Percentiles rank a stretch among this genome's conserved stretches.
These are phyloP conservation scores for Cladophialophora chaetospira DNA, from an alignment of 2,329 filamentous ascomycete genomes.

Conservation along the genomic window DNA sequence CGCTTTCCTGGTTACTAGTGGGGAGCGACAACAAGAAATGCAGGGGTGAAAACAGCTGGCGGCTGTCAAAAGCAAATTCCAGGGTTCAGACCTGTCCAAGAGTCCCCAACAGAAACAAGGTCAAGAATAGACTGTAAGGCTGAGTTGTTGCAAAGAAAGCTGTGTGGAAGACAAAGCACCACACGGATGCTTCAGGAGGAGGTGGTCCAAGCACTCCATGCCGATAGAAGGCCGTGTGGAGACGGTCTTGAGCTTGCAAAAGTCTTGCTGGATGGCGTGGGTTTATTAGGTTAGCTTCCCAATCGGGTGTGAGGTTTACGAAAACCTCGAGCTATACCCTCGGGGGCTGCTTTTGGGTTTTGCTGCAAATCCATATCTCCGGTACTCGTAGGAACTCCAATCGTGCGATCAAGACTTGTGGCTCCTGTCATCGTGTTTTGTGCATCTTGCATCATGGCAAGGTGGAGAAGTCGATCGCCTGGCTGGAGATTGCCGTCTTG, in stretches of 20 bases:
- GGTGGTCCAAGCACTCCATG: neutral
- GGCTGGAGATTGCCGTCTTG: conserved; percentile 6
- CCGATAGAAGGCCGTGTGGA: neutral
- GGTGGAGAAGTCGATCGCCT: conserved; percentile 3
- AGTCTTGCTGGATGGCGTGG: conserved; percentile 3
- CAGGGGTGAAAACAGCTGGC: no score
- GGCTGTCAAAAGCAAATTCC: neutral
- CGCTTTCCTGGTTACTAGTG: conserved; percentile 2
- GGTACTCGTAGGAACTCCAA: neutral
- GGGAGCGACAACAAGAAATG: neutral
- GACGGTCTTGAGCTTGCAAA: neutral
- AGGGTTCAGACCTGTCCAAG: neutral
- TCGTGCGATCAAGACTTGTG: neutral
- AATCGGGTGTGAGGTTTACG: conserved; percentile 10
- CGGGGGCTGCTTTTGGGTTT: neutral
- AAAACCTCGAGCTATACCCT: neutral
- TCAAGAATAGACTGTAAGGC: conserved; percentile 5
- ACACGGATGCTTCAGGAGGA: neutral
- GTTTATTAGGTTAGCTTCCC: conserved; percentile 1
- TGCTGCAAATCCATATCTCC: neutral
- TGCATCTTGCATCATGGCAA: conserved; percentile 1
- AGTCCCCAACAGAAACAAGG: neutral
- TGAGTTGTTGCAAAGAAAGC: no score
- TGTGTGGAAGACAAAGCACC: neutral
- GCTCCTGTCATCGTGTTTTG: neutral